Conservation (phyloP, 176 grass and related monocot genomes). For the Ensete ventricosum region DNA sequence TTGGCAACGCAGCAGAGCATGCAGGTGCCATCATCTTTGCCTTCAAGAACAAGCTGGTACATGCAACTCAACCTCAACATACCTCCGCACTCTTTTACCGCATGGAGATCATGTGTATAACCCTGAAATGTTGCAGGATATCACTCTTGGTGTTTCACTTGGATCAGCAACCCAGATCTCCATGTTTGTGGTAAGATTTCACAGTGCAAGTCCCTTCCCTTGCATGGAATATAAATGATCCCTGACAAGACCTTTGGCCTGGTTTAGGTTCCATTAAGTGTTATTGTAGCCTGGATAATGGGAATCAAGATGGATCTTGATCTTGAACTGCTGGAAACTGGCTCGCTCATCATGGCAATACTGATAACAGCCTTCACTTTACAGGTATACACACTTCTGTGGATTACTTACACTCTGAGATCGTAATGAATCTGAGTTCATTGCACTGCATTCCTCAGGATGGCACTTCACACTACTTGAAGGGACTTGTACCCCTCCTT, state of each 20-base stretch:
- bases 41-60: constrained; percentile 13
- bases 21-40: constrained; percentile 8
- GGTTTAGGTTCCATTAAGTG: constrained; percentile 42
- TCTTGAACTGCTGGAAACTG: constrained; percentile 51
- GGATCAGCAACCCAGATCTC: constrained; percentile 61
- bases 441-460: constrained; percentile 36
- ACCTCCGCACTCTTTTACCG: too few species aligned
- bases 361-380: constrained; percentile 43
- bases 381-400: constrained; percentile 25
- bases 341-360: constrained; percentile 37
- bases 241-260: too few species aligned
- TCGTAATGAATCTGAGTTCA: not conserved
- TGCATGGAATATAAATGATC: not conserved
- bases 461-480: constrained; percentile 79
- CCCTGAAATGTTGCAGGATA: constrained; percentile 30
- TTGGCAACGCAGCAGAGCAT: constrained; percentile 12
- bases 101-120: too few species aligned
- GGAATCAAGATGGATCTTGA: constrained; percentile 55
- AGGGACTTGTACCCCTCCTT: constrained; percentile 60
- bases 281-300: constrained; percentile 49
- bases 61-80: not conserved
- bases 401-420: not conserved
- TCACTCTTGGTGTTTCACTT: constrained; percentile 47
- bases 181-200: constrained; percentile 56
- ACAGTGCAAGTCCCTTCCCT: not conserved